phyloP scores from a whole-genome alignment of 176 grass and related monocot species.

The Triticum monococcum region DNA sequence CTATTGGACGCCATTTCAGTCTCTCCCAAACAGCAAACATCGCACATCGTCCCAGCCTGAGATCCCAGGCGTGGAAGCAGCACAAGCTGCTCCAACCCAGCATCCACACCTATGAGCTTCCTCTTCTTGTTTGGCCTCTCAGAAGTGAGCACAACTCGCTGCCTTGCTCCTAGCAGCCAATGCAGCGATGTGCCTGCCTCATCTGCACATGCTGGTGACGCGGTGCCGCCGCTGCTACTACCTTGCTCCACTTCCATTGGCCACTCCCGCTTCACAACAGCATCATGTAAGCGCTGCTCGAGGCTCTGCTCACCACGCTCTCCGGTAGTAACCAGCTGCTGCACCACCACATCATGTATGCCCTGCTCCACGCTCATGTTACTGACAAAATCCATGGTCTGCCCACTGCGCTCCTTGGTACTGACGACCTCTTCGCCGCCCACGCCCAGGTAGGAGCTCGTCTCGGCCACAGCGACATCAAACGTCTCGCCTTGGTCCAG shows the following conservation, averaged over 20 bases:
- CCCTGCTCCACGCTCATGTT: conserved; percentile 4
- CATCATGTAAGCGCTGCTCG: conserved; percentile 30
- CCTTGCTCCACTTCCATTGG: conserved; percentile 32
- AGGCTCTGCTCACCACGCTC: conserved; percentile 26
- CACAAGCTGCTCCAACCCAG: conserved; percentile 79
- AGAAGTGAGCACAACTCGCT: conserved; percentile 77
- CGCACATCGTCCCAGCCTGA: conserved; percentile 47
- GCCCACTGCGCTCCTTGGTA: conserved; percentile 28
- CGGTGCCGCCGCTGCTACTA: conserved; percentile 7
- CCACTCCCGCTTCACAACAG: conserved; percentile 16
- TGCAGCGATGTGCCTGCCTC: conserved; percentile 34
- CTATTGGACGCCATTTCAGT: conserved; percentile 44
- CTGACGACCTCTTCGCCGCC: conserved; percentile 46
- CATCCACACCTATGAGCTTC: conserved; percentile 80
- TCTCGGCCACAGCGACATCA: conserved; percentile 46
- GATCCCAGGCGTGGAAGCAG: conserved; percentile 48
- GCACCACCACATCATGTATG: conserved; percentile 53
- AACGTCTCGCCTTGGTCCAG: conserved; percentile 26
- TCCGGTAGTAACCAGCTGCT: conserved; percentile 34
- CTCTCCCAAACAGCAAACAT: conserved; percentile 74
- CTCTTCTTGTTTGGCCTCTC: conserved; percentile 98
- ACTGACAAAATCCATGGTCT: neutral
- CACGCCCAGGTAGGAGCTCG: conserved; percentile 49
- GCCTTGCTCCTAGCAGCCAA: conserved; percentile 61
- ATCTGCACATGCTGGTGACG: conserved; percentile 8